A percentile compares a stretch with the other conserved stretches of the same genome.
phyloP scores from a whole-genome alignment of 2,329 filamentous ascomycete species.

The Pyrenochaeta sp. region DNA sequence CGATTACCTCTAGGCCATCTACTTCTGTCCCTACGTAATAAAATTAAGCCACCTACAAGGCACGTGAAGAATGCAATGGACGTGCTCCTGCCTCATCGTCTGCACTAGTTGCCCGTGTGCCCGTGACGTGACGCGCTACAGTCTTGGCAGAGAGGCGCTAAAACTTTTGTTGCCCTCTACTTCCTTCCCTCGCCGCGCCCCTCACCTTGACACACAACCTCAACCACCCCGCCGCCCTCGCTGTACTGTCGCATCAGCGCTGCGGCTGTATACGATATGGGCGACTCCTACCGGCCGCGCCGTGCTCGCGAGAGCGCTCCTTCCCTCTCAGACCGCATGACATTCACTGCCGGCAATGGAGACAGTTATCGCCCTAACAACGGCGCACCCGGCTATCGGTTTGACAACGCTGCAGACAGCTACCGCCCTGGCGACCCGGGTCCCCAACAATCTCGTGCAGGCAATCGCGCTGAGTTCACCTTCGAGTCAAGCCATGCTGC shows the following conservation, averaged over 20 bases:
- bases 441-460: constrained; percentile 18
- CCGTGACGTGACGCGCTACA: too few species aligned
- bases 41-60: not conserved
- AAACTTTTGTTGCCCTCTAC: too few species aligned
- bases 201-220: too few species aligned
- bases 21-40: too few species aligned
- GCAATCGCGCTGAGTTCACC: constrained; percentile 39
- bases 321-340: constrained; percentile 37
- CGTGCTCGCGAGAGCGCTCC: constrained; percentile 25
- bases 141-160: constrained; percentile 18
- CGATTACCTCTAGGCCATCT: too few species aligned
- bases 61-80: too few species aligned
- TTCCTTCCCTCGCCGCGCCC: too few species aligned
- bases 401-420: too few species aligned
- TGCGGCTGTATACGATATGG: constrained; percentile 22
- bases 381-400: too few species aligned
- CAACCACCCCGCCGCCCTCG: constrained; percentile 6
- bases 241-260: constrained; percentile 7
- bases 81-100: too few species aligned
- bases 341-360: constrained; percentile 34
- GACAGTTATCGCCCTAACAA: constrained; percentile 38
- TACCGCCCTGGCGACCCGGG: constrained; percentile 32
- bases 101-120: not conserved
- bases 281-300: constrained; percentile 36
- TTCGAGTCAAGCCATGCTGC: constrained; percentile 39